phyloP scores from a whole-genome alignment of 1,284 basidiomycete genomes.

The Leccinum pachyderme region DNA sequence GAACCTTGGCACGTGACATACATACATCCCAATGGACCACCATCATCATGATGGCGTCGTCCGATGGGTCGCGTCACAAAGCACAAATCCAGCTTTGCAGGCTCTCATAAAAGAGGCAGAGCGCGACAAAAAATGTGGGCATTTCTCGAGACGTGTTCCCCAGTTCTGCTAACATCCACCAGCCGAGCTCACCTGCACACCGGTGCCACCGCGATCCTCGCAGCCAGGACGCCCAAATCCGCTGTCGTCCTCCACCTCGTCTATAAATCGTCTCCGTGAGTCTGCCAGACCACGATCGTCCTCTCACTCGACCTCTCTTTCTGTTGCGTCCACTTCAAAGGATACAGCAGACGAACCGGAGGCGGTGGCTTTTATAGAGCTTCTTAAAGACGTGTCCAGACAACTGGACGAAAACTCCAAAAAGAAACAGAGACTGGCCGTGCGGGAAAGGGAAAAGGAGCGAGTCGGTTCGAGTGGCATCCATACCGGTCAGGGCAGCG shows the following conservation, averaged over 20 bases:
- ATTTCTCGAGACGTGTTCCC: background rate
- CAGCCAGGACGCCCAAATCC: slow-evolving; percentile 12
- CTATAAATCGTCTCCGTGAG: slow-evolving; percentile 11
- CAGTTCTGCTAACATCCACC: background rate
- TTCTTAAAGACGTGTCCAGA: slow-evolving; percentile 23
- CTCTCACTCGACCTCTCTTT: slow-evolving; percentile 13
- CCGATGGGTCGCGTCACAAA: slow-evolving; percentile 27
- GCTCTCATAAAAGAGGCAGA: slow-evolving; percentile 29
- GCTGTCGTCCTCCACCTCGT: slow-evolving; percentile 22
- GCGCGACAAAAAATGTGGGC: slow-evolving; percentile 24
- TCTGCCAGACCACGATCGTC: slow-evolving; percentile 21
- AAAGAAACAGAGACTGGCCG: slow-evolving; percentile 22
- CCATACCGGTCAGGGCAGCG: background rate
- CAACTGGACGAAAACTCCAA: slow-evolving; percentile 27
- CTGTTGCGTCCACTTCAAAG: background rate
- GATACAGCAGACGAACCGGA: slow-evolving; percentile 21
- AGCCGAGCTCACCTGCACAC: background rate
- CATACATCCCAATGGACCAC: slow-evolving; percentile 17
- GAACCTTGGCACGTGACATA: background rate
- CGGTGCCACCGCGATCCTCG: background rate
- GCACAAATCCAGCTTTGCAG: slow-evolving; percentile 23
- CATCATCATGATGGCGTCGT: slow-evolving; percentile 17
- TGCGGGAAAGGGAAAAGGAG: slow-evolving; percentile 9
- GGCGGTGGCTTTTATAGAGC: slow-evolving; percentile 22
- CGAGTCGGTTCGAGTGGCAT: slow-evolving; percentile 1